Conservation (phyloP, 2,329 filamentous ascomycete species). For the Conoideocrella luteorostrata region DNA sequence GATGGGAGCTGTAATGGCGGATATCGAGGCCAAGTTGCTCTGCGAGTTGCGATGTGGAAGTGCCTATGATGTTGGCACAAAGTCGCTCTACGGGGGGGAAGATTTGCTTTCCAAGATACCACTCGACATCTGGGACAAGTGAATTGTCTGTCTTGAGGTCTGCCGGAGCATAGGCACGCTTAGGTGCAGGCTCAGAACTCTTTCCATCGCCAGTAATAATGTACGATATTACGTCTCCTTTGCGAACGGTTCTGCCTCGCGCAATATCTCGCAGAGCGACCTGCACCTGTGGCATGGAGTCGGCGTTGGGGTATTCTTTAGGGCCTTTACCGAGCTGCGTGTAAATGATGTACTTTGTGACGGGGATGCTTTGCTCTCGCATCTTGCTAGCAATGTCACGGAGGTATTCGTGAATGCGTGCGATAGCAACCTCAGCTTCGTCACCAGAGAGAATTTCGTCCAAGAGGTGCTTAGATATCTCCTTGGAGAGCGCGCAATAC, state of each 20-base stretch:
- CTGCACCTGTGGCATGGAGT: constrained; percentile 94
- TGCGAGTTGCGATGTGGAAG: constrained; percentile 81
- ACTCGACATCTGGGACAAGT: constrained; percentile 87
- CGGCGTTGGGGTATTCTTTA: constrained; percentile 87
- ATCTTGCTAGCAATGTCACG: constrained; percentile 79
- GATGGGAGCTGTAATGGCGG: constrained; percentile 63
- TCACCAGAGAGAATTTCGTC: constrained; percentile 92
- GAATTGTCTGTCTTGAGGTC: constrained; percentile 72
- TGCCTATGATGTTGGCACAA: constrained; percentile 90
- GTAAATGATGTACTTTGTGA: constrained; percentile 92
- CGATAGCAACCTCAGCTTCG: constrained; percentile 79
- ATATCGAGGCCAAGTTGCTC: constrained; percentile 91
- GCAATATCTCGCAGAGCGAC: constrained; percentile 85
- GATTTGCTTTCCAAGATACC: constrained; percentile 97
- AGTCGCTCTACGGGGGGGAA: constrained; percentile 96
- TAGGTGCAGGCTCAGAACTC: constrained; percentile 65
- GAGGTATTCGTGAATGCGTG: constrained; percentile 89
- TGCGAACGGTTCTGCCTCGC: constrained; percentile 79
- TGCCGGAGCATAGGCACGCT: constrained; percentile 80
- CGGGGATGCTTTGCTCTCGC: constrained; percentile 68
- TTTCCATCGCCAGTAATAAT: constrained; percentile 75
- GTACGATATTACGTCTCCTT: constrained; percentile 94
- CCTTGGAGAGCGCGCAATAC: constrained; percentile 92
- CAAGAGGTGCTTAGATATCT: constrained; percentile 84
- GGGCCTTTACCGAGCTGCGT: constrained; percentile 95